Base-by-base conservation (phyloP, 2,329 filamentous ascomycete species). In the Monosporascus sp. region DNA sequence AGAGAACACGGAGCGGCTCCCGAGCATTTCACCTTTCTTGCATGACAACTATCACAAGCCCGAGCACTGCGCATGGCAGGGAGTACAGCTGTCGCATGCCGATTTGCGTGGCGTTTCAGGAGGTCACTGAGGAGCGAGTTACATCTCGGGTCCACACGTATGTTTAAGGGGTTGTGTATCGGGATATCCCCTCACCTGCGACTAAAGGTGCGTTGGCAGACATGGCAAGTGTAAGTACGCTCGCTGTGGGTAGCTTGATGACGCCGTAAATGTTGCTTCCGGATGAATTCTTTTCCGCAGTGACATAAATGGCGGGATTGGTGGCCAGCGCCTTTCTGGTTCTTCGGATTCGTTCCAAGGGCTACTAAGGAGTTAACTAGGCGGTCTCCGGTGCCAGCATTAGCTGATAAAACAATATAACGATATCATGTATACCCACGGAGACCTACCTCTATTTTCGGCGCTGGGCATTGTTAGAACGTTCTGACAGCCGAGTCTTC, bases 211-310 rank as follows among this genome's bases (percentile, higher is more conserved):
- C 48, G 43, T 11, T 40, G 41, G 24, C 51, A 53, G 5, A 50
- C 28, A 7, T 31, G 47, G 7, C 51, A 53, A 1, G 45, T 43
- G 28, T 53, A 48, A 22, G 51, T 31, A 2, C 8, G 15, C 11
- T n/a, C 35, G 31, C 48, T 11, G n/a, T 53, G 51, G 17, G 40
- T 17, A 37, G 51, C 47, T 40, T 53, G 51, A 20, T 53, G 51
- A 9, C 51, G 47, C 26, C 43, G 37, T 18, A 53, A n/a, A 45
- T 53, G 51, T n/a, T 53, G 48, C 31, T 53, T 53, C 7, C 51
- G 9, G 37, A 46, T 46, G 31, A 53, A 53, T 37, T n/a, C 37
- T n/a, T 37, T 45, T 11, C 51, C 51, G 22, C 48, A 53, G 6
- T 50, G 51, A 24, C 51, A 53, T 37, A 15, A 14, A 35, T 50